Conservation (phyloP, 441 rosid species). For the Populus hybrid region DNA sequence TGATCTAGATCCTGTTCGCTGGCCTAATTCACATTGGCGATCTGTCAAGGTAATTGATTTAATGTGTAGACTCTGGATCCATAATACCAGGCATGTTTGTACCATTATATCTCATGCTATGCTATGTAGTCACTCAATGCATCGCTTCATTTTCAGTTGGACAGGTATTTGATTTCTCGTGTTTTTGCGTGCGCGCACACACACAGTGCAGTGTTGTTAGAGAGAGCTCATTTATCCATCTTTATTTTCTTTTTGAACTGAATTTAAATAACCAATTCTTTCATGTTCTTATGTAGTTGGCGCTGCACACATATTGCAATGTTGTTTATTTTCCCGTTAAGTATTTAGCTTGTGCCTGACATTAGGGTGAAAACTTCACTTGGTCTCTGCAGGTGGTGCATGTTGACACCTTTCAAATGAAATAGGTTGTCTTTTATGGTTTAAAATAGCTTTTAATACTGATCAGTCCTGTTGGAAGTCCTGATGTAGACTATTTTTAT, state of each 20-base stretch:
- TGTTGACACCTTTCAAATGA: not conserved
- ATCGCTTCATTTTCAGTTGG: not conserved
- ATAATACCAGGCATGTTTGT: not conserved
- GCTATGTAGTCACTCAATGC: not conserved
- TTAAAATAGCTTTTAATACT: not conserved
- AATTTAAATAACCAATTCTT: not conserved
- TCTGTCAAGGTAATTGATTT: conserved; percentile 64
- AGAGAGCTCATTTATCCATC: not conserved
- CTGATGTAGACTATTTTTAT: not conserved
- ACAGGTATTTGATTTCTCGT: not conserved
- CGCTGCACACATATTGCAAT: not conserved
- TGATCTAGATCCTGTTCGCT: conserved; percentile 58
- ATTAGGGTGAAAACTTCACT: not conserved
- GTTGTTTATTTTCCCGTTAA: not conserved
- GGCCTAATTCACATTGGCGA: conserved; percentile 61
- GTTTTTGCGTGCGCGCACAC: not conserved
- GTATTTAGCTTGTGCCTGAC: not conserved
- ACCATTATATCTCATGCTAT: not conserved
- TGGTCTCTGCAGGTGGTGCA: not conserved
- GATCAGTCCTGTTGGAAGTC: not conserved
- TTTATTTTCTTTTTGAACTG: not conserved
- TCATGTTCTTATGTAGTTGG: not conserved
- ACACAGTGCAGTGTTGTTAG: not conserved
- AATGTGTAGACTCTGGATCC: not conserved
- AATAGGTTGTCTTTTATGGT: not conserved